Base-by-base conservation (phyloP, 257 asterid genomes). In the Thymus mandschuricus region DNA sequence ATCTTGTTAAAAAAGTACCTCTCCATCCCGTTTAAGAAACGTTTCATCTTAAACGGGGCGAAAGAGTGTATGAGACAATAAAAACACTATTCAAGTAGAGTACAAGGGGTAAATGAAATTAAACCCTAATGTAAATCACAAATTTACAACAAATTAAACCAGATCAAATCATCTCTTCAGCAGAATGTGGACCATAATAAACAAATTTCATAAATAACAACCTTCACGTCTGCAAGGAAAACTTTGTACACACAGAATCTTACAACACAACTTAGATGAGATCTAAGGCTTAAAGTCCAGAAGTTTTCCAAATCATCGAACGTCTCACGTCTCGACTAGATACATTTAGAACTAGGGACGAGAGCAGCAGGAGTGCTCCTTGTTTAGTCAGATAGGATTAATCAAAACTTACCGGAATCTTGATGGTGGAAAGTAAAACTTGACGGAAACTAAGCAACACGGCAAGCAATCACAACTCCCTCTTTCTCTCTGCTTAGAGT, bases 291-390 rank as follows among this genome's bases (percentile, higher is more conserved):
- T 51, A 40, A 48, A 41, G 13, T 58, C 35, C 66, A 49, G 68
- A 62, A 40, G 46, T 49, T 60, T 35, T 71, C 34, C 60, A 54
- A 35, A 66, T 28, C 66, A 35, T 28, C 45, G 50, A 52, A 46
- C 6, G 49, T 52, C 75, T 56, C 60, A 46, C 6, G 49, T 52
- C 75, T 56, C 60, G 64, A 45, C 64, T n/a, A 65, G 64, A 69
- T 68, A 79, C 83, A 79, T 81, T 68, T 70, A 69, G 69, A 52
- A 77, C 76, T 77, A 77, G 78, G 72, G 68, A 60, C 33, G 55
- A 79, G 59, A 67, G 51, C 54, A 59, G 12, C 46, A 68, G 46
- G 70, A 54, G 58, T 66, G 69, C 45, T 49, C 52, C 70, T 60
- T 13, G 49, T 60, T 46, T 70, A 75, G 83, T 82, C 85, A 71